Conservation (phyloP, 176 grass and related monocot species). For the Bothriochloa decipiens region DNA sequence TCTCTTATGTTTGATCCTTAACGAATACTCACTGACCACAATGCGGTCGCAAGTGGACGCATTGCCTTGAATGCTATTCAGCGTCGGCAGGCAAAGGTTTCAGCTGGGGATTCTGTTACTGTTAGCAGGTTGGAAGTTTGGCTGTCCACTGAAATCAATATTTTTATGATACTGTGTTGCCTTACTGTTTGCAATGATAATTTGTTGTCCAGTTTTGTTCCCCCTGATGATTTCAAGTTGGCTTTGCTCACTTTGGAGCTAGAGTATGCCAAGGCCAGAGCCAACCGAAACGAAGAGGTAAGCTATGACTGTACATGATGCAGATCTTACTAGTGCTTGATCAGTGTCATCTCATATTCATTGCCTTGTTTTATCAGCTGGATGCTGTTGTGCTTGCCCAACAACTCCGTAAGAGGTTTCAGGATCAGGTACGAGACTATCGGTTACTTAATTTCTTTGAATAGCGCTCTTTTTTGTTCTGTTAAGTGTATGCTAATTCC, state of each 20-base stretch:
- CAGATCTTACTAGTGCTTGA: neutral
- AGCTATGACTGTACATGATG: constrained; percentile 23
- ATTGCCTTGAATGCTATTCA: constrained; percentile 95
- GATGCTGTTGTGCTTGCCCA: constrained; percentile 92
- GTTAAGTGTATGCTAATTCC: neutral
- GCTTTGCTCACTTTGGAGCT: constrained; percentile 81
- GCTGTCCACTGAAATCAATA: constrained; percentile 6
- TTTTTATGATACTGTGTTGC: constrained; percentile 10
- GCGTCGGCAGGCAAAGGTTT: constrained; percentile 87
- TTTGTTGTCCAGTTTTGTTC: constrained; percentile 68
- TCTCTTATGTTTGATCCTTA: constrained; percentile 58
- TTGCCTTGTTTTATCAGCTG: constrained; percentile 57
- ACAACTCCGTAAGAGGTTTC: constrained; percentile 83
- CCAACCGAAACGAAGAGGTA: constrained; percentile 71
- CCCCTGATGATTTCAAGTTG: constrained; percentile 79
- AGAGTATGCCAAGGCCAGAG: constrained; percentile 76
- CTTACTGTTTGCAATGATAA: constrained; percentile 18
- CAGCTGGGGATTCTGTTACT: constrained; percentile 77
- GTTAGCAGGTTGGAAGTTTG: constrained; percentile 66
- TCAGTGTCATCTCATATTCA: constrained; percentile 38
- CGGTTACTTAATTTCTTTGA: neutral
- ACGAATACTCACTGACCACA: constrained; percentile 70
- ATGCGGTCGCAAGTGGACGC: constrained; percentile 61
- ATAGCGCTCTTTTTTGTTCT: constrained; percentile 15
- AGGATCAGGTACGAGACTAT: constrained; percentile 66